Evolutionary conservation across 1,139 yeast genomes (phyloP).

Genomic region (Arxiozyma slooffiae): DNA sequence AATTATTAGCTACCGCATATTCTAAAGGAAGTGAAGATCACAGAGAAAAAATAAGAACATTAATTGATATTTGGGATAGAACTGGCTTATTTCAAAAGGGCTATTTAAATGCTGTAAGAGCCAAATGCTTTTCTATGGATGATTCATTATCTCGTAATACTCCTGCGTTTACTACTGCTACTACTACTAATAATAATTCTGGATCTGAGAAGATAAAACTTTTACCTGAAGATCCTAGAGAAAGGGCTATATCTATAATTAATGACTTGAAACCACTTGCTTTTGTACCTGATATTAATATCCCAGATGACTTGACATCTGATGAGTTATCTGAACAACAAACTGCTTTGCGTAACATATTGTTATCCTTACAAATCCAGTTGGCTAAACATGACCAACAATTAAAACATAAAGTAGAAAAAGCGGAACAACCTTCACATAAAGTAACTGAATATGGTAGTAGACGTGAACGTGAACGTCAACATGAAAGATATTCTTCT

Average conservation of each 20-base stretch:
- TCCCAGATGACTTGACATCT: constrained; percentile 21
- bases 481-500: constrained; percentile 18
- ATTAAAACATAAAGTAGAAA: not conserved
- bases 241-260: constrained; percentile 31
- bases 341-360: constrained; percentile 39
- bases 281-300: constrained; percentile 15
- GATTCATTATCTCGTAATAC: constrained; percentile 8
- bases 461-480: constrained; percentile 28
- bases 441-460: constrained; percentile 25
- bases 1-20: constrained; percentile 51
- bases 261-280: constrained; percentile 17
- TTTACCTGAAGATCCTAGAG: constrained; percentile 41
- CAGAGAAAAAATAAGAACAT: constrained; percentile 64
- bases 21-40: constrained; percentile 43
- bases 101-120: constrained; percentile 45
- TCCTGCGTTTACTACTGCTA: not conserved
- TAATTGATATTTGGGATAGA: constrained; percentile 88
- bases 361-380: constrained; percentile 32
- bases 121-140: constrained; percentile 45
- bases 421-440: constrained; percentile 6
- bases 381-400: constrained; percentile 16
- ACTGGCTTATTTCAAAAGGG: constrained; percentile 64
- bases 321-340: constrained; percentile 31
- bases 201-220: constrained; percentile 13
- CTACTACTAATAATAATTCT: not conserved